Percentiles rank a stretch among this genome's conserved stretches.
These are phyloP conservation scores for Teratosphaeria destructans DNA, from an alignment of 2,329 filamentous ascomycete species.

Conservation along the genomic window DNA sequence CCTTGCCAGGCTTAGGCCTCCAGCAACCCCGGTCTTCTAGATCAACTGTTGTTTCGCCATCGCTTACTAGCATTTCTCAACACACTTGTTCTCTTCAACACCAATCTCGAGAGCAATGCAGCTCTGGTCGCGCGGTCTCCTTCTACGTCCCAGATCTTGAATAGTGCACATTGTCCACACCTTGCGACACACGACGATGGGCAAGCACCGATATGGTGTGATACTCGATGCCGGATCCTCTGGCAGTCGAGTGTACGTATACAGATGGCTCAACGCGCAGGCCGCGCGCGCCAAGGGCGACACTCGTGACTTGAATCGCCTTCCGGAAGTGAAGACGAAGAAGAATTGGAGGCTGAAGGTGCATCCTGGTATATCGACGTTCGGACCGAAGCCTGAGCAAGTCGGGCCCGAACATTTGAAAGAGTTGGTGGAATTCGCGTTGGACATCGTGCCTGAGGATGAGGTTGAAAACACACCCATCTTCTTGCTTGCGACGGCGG, in stretches of 20 bases:
- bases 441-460: conserved; percentile 63
- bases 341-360: conserved; percentile 90
- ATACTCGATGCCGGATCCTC: conserved; percentile 97
- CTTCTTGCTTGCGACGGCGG: conserved; percentile 90
- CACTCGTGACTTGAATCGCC: conserved; percentile 49
- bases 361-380: conserved; percentile 81
- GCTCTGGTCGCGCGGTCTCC: background rate
- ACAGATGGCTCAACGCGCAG: conserved; percentile 77
- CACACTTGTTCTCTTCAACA: background rate
- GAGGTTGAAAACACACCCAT: conserved; percentile 78
- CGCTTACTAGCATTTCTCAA: background rate
- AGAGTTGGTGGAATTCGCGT: conserved; percentile 69
- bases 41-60: background rate
- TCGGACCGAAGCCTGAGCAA: conserved; percentile 62
- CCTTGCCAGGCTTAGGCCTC: background rate
- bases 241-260: conserved; percentile 87
- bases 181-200: conserved; percentile 10
- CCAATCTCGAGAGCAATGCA: background rate
- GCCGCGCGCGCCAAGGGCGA: conserved; percentile 48
- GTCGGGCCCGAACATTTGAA: conserved; percentile 77
- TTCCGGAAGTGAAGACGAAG: conserved; percentile 75
- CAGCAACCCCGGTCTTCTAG: background rate
- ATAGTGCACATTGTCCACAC: background rate
- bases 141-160: background rate
- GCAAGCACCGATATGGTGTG: conserved; percentile 60